Base-by-base conservation (phyloP, 2,329 filamentous ascomycete species). In the Colletotrichum tropicicola region DNA sequence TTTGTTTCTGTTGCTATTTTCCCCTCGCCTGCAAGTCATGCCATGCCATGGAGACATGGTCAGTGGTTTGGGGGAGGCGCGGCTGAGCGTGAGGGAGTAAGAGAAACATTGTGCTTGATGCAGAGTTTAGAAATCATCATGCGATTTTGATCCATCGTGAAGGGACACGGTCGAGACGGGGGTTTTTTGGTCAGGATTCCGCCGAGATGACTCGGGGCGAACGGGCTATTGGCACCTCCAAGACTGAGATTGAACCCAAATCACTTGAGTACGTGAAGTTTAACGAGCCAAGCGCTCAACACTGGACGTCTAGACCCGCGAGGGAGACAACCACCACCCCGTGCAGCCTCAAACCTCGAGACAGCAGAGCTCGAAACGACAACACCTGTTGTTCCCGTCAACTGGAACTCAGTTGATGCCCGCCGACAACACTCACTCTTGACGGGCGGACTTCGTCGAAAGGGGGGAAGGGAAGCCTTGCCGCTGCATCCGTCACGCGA, bases 1-100 rank as follows among this genome's bases (percentile, higher is more conserved):
- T 52, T 45, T 55, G 52, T 55, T 55, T 55, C 39, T 6, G 52
- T 44, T 17, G 27, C 39, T 55, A 45, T 55, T 55, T 43, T 9
- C 27, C 17, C 32, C 32, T 35, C 25, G 21, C 17, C 19, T 17
- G 12, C 39, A 45, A 23, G 13, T 44, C 52, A 55, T 55, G 39
- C 27, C 52, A 45, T 23, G 27, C 8, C n/a, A n/a, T n/a, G n/a
- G n/a, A n/a, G n/a, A n/a, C n/a, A n/a, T n/a, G n/a, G 25, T 19
- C 47, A 6, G 44, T n/a, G 15, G 8, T 25, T 17, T 30, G 44
- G 13, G 23, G n/a, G 44, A 13, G 44, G 25, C 27, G 45, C 39
- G 52, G 39, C 39, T 45, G 52, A 55, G 52, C 37, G 15, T 15
- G 32, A 35, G 32, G 32, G 13, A n/a, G n/a, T n/a, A n/a, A n/a